Evolutionary conservation across 305 asterid species (phyloP), one percentile per base, ranked within the genome.

Genomic region (Rubia balearica): DNA sequence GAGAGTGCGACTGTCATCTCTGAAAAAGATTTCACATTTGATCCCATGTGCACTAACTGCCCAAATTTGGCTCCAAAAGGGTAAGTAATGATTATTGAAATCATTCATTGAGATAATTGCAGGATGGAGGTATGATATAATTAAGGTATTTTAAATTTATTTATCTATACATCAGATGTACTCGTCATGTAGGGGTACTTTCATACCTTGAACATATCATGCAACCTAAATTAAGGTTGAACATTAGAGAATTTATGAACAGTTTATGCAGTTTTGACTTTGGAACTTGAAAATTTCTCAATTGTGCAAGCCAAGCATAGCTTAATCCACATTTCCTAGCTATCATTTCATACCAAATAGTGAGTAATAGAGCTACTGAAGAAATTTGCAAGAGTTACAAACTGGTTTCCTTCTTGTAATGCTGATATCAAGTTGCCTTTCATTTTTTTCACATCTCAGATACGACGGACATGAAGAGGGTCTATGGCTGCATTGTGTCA

Each of bases 31-130:
- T 89, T 89, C 75, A 64, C 73, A 70, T 76, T 83, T 16, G 98
- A 91, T 81, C 98, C 98, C 16, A 83, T 89, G 98, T 94, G 98
- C 70, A 94, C 97, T 2, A 87, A 91, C 80, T 94, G 99, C 76
- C 99, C 99, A 62, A 61, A 87, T 77, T 78, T 94, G 82, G 96
- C 89, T 68, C 99, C 99, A 51, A 81, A 81, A 83, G 96, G 97
- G 99, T 94, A 80, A 83, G 87, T 75, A 80, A 24, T 38, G 42
- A 64, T 71, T 55, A 61, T 69, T 16, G 5, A 19, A 24, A 65
- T 9, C 49, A 17, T 71, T 19, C 16, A 42, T 41, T 41, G 55
- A 45, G 67, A 16, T 38, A 45, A 7, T 64, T 64, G 68, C 33
- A 8, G 0, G 49, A 38, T 63, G 42, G 49, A 63, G 49, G 49